Conservation (phyloP, 1,139 yeast species). For the Trichomonascaceae sp. region DNA sequence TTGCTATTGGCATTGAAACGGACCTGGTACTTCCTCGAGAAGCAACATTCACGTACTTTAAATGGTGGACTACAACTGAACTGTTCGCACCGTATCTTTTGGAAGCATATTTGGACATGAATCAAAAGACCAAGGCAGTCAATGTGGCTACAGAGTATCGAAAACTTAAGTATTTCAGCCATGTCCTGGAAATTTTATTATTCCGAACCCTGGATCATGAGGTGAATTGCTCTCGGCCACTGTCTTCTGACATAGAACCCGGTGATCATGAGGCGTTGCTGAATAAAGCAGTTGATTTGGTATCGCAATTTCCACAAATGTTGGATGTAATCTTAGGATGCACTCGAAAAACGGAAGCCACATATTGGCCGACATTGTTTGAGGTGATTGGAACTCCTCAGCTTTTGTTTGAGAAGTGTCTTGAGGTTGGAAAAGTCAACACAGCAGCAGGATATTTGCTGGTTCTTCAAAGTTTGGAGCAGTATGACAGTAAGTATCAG, state of each 20-base stretch:
- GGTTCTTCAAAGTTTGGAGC: constrained; percentile 31
- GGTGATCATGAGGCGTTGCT: constrained; percentile 14
- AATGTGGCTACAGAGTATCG: constrained; percentile 36
- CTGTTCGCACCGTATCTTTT: constrained; percentile 33
- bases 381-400: constrained; percentile 36
- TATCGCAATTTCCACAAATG: constrained; percentile 32
- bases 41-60: constrained; percentile 31
- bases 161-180: constrained; percentile 42
- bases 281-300: constrained; percentile 24
- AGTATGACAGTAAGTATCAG: constrained; percentile 11
- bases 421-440: constrained; percentile 31
- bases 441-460: constrained; percentile 40
- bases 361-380: constrained; percentile 55
- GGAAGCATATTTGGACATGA: constrained; percentile 27
- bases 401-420: constrained; percentile 34
- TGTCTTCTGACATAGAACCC: constrained; percentile 23
- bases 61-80: constrained; percentile 33
- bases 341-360: constrained; percentile 59
- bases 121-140: constrained; percentile 27
- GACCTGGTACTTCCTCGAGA: constrained; percentile 33
- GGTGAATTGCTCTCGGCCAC: constrained; percentile 18
- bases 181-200: constrained; percentile 43
- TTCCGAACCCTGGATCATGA: constrained; percentile 34
- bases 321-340: constrained; percentile 51
- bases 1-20: constrained; percentile 36